phyloP scores from a whole-genome alignment of 1,139 yeast genomes.

The Saccharomyces uvarum region DNA sequence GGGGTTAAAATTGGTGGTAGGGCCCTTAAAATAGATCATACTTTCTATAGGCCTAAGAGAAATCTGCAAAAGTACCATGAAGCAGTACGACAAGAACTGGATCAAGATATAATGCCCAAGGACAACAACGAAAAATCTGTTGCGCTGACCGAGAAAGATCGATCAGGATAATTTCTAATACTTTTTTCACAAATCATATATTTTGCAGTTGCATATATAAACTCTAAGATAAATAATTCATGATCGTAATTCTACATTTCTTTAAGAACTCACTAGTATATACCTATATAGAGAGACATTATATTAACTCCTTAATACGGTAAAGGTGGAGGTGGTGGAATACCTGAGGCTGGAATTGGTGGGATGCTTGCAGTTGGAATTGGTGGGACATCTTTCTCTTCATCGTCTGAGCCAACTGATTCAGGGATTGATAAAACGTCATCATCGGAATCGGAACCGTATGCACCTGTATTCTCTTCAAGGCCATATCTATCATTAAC shows the following conservation, averaged over 20 bases:
- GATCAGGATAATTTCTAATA: not conserved
- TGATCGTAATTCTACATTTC: not conserved
- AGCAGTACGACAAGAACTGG: slow-evolving; percentile 21
- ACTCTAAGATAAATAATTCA: not conserved
- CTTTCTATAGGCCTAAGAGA: slow-evolving; percentile 49
- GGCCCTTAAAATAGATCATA: slow-evolving; percentile 66
- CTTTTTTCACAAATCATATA: not conserved
- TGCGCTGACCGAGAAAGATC: not conserved
- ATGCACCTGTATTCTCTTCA: not conserved
- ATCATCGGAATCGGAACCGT: slow-evolving; percentile 20
- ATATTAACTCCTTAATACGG: slow-evolving; percentile 9
- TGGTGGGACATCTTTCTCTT: slow-evolving; percentile 8
- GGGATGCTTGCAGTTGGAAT: slow-evolving; percentile 11
- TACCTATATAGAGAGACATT: not conserved
- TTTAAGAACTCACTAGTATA: not conserved
- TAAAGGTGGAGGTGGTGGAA: slow-evolving; percentile 32
- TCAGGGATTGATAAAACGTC: slow-evolving; percentile 34
- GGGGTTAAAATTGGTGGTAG: slow-evolving; percentile 60
- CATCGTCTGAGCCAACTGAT: slow-evolving; percentile 32
- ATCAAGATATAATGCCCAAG: slow-evolving; percentile 16
- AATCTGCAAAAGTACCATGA: slow-evolving; percentile 39
- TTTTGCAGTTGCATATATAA: not conserved
- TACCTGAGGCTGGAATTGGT: slow-evolving; percentile 17
- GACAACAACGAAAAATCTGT: not conserved
- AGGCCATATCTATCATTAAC: slow-evolving; percentile 3